Evolutionary conservation across 192 early-diverging fungal genomes (phyloP), one percentile per base, ranked within the genome.

Genomic region (Fimicolochytrium jonesii): DNA sequence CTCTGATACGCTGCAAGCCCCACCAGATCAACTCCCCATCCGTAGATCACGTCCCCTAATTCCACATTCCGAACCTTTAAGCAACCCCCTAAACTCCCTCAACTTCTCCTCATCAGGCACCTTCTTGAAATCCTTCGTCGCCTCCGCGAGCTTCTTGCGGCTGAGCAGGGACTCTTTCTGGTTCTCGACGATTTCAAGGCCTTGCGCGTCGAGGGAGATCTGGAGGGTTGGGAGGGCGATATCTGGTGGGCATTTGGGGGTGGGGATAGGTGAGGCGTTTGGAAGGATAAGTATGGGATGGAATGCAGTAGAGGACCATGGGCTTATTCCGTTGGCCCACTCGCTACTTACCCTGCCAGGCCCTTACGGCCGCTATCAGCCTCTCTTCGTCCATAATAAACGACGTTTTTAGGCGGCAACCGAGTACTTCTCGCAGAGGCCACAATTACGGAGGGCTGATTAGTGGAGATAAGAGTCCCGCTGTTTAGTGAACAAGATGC

Each of bases 71-170:
- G n/a, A 43, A 85, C 83, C 77, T 67, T 88, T 91, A 6, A 95
- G 68, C 2, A 95, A 78, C 6, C 60, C 55, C 63, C 90, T 91
- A 70, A 95, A 86, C 47, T 93, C 85, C 11, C 72, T 71, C 18
- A 88, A 59, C 75, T 93, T 95, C 48, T 85, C 77, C 30, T 87
- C 86, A 53, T 92, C 93, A 5, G 87, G 70, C 7, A 89, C 65
- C 43, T 86, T 80, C 61, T 85, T 88, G 62, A 95, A 95, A 43
- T 88, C 92, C 80, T 92, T 88, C 31, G 93, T 96, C 56, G 87
- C 75, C 60, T 95, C 93, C 17, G 93, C 88, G 10, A 95, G 79
- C 55, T 81, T 81, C 68, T 92, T 92, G 52, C 92, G 75, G 31
- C 80, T 86, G 37, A 84, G 77, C 11, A 91, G 62, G 1, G 81